phyloP scores from a whole-genome alignment of 164 flowering plant species.

The Magnolia officinalis region DNA sequence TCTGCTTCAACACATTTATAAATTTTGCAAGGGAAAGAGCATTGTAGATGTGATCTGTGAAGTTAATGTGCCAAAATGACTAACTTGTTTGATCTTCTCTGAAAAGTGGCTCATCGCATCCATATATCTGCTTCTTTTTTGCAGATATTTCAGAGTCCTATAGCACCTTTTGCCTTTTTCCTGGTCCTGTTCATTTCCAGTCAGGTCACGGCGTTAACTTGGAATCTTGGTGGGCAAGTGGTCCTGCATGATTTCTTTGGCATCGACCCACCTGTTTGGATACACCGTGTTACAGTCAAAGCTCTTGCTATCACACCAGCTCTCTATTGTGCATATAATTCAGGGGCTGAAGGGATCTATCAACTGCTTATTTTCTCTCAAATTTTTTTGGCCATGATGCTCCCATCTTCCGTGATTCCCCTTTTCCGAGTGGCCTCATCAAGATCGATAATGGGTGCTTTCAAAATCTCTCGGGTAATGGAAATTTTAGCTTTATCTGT shows the following conservation, averaged over 20 bases:
- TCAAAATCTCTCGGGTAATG: constrained; percentile 56
- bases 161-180: constrained; percentile 47
- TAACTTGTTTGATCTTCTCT: neutral
- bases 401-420: constrained; percentile 92
- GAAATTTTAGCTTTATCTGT: constrained; percentile 59
- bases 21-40: neutral
- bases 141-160: constrained; percentile 70
- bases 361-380: constrained; percentile 80
- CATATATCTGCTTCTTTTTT: neutral
- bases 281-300: constrained; percentile 68
- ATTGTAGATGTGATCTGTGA: neutral
- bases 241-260: constrained; percentile 52
- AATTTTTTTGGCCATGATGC: constrained; percentile 71
- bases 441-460: constrained; percentile 63
- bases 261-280: constrained; percentile 69
- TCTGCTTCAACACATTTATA: neutral
- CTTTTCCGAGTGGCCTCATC: constrained; percentile 87
- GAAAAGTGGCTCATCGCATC: neutral
- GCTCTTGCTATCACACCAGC: constrained; percentile 57
- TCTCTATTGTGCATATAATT: constrained; percentile 58
- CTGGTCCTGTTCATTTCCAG: constrained; percentile 54
- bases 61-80: neutral
- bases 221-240: constrained; percentile 58
- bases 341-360: constrained; percentile 86
- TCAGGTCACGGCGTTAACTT: constrained; percentile 57